Conservation (phyloP, 1,284 basidiomycete genomes). For the Clitocybe nebularis region DNA sequence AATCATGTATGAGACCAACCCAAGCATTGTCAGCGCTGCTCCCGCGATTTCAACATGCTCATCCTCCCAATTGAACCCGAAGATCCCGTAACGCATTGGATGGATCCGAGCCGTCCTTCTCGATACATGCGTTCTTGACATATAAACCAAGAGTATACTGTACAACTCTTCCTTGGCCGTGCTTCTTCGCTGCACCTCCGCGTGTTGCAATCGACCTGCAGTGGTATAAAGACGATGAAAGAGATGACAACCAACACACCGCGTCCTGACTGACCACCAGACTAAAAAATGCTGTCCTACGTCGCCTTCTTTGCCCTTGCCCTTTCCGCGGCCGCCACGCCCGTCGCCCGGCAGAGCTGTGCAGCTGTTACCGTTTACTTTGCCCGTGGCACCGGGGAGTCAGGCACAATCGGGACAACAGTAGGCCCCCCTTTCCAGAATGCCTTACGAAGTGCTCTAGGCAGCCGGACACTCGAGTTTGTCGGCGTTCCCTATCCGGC, state of each 20-base stretch:
- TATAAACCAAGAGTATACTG: no score
- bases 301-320: background rate
- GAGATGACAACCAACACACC: no score
- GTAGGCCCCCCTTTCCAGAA: slow-evolving; percentile 27
- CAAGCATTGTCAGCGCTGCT: no score
- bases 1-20: no score
- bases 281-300: background rate
- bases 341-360: slow-evolving; percentile 16
- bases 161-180: no score
- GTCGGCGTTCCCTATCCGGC: slow-evolving; percentile 30
- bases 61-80: no score
- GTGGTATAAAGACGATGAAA: no score
- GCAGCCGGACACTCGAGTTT: slow-evolving; percentile 24
- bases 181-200: no score
- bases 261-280: no score
- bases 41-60: no score
- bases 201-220: no score
- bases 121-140: background rate
- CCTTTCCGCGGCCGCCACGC: slow-evolving; percentile 12
- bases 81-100: no score
- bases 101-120: slow-evolving; percentile 1
- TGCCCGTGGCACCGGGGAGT: slow-evolving; percentile 25
- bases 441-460: slow-evolving; percentile 20
- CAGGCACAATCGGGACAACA: slow-evolving; percentile 20
- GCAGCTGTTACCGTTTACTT: slow-evolving; percentile 26